phyloP scores from a whole-genome alignment of 495 filamentous ascomycete species.

The Daldinia loculata region DNA sequence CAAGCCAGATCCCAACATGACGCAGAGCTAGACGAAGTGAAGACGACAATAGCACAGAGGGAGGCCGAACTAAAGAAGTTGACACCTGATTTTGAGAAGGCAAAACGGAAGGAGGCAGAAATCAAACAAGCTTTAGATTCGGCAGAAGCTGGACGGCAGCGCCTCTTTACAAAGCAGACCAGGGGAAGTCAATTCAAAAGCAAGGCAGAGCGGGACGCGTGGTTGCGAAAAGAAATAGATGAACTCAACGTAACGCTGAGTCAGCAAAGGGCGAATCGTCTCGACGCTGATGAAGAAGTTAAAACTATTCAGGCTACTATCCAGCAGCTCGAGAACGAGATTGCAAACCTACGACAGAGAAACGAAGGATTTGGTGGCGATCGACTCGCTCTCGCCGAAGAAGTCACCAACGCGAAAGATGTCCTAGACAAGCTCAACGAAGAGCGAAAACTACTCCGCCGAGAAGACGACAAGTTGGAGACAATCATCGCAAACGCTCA shows the following conservation, averaged over 20 bases:
- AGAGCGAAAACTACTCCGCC: constrained; percentile 88
- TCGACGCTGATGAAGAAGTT: constrained; percentile 89
- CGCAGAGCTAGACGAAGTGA: constrained; percentile 75
- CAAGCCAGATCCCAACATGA: constrained; percentile 74
- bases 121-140: constrained; percentile 75
- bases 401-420: constrained; percentile 82
- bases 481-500: constrained; percentile 78
- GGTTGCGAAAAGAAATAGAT: constrained; percentile 79
- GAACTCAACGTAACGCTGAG: constrained; percentile 79
- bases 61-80: constrained; percentile 78
- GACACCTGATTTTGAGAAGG: constrained; percentile 75
- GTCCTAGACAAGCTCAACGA: constrained; percentile 81
- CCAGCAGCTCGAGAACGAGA: constrained; percentile 73
- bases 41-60: constrained; percentile 74
- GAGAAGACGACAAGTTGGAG: constrained; percentile 87
- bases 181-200: constrained; percentile 87
- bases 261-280: constrained; percentile 80
- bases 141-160: constrained; percentile 77
- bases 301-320: constrained; percentile 75
- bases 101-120: constrained; percentile 74
- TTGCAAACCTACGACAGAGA: constrained; percentile 71
- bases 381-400: constrained; percentile 71
- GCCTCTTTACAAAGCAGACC: constrained; percentile 93
- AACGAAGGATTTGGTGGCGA: constrained; percentile 82
- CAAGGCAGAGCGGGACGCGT: constrained; percentile 87